Evolutionary conservation across 2,329 filamentous ascomycete genomes (phyloP), one percentile per base, ranked within the genome.

Genomic region (Aspergillus sp.): DNA sequence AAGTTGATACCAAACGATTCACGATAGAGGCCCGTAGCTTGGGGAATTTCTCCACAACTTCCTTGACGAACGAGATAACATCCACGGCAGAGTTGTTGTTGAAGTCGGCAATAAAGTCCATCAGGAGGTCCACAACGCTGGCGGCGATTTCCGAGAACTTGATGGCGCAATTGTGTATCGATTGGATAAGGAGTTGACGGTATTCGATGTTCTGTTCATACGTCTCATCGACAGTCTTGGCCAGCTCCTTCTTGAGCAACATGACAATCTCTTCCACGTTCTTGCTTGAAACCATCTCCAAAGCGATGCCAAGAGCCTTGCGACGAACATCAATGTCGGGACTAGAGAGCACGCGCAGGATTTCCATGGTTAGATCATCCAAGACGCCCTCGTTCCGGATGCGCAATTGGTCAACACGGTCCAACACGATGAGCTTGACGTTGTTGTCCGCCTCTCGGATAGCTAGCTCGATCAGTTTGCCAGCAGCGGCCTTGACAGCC

Each of bases 391-490:
- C 88, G 59, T 95, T 94, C 70, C 88, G 88, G 65, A 85, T 84
- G 59, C 90, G 81, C 53, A 96, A 71, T 61, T 91, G 85, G 61
- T 95, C 86, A 33, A 98, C 93, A 41, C 91, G 86, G 63, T 97
- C 93, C 39, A 98, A 78, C 17, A 98, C 93, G 59, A 98, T 98
- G 41, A 98, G 83, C 74, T 98, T 98, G 55, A 98, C 93, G 65
- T 98, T 98, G 76, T 98, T 98, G 69, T 98, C 93, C 0, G 93
- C 85, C 71, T 97, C 93, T 73, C 95, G 95, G 67, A 98, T 96
- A 66, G 87, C 90, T 7, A 98, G 78, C 69, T 98, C 93, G 55
- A 97, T 95, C 67, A 98, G 93, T 66, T 98, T 98, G 59, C 83
- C 81, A 12, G 93, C 93, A 7, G 93, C 93, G 22, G 93, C 93